phyloP scores from a whole-genome alignment of 2,329 filamentous ascomycete genomes.

The Epichloe sibirici region DNA sequence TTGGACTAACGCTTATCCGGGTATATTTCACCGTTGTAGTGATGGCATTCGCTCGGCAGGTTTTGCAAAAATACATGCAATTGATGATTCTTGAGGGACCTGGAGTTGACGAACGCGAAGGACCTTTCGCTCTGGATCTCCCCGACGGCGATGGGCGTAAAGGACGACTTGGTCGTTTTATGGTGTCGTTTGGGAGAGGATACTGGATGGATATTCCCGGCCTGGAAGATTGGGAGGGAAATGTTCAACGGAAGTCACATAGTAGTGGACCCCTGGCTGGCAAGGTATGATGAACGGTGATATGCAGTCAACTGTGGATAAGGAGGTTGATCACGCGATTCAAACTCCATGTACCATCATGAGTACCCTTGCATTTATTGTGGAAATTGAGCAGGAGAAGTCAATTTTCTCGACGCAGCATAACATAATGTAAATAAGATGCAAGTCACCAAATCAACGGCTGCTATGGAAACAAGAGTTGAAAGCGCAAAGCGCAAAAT shows the following conservation, averaged over 20 bases:
- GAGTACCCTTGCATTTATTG: no score
- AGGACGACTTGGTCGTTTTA: slow-evolving; percentile 64
- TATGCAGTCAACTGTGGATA: neutral
- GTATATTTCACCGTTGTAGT: slow-evolving; percentile 77
- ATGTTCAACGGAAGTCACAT: slow-evolving; percentile 44
- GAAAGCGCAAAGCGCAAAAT: no score
- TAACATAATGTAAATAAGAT: no score
- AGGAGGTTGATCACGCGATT: slow-evolving; percentile 10
- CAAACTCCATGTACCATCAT: neutral
- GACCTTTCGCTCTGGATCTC: slow-evolving; percentile 55
- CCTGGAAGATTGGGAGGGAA: slow-evolving; percentile 56
- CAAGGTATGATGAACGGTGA: slow-evolving; percentile 16
- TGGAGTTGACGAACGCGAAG: slow-evolving; percentile 38
- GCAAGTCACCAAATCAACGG: no score
- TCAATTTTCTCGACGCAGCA: no score
- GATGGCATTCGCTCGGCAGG: slow-evolving; percentile 68
- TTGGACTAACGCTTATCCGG: slow-evolving; percentile 59
- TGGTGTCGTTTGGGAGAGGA: slow-evolving; percentile 59
- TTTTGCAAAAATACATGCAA: slow-evolving; percentile 53
- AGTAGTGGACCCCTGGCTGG: slow-evolving; percentile 19
- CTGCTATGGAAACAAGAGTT: no score
- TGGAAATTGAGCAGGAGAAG: no score
- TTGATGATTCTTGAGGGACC: slow-evolving; percentile 35
- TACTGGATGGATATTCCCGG: slow-evolving; percentile 72
- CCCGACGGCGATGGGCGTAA: slow-evolving; percentile 70